Evolutionary conservation across 345 rosid genomes (phyloP).

Genomic region (Gossypium bickii): DNA sequence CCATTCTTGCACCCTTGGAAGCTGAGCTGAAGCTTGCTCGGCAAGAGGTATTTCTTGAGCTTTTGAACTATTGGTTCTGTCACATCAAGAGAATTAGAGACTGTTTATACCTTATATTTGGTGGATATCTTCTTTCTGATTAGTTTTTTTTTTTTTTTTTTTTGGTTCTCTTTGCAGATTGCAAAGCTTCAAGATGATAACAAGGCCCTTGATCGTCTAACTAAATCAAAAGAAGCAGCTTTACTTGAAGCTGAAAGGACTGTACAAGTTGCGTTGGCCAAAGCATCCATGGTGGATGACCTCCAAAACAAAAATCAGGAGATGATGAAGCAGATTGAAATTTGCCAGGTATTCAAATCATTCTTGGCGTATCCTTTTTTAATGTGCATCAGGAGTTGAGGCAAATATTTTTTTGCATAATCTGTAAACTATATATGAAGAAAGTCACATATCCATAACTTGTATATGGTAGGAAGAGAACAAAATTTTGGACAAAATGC

Average conservation of each 20-base stretch:
- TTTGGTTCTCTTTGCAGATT: constrained; percentile 47
- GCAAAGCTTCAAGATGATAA: constrained; percentile 95
- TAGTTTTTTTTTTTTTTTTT: not conserved
- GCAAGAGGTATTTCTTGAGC: constrained; percentile 46
- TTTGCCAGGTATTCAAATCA: constrained; percentile 68
- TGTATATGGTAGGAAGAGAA: constrained; percentile 70
- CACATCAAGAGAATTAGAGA: not conserved
- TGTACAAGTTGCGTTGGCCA: constrained; percentile 80
- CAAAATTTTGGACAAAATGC: constrained; percentile 94
- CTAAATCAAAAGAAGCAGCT: constrained; percentile 96
- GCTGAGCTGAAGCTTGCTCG: constrained; percentile 93
- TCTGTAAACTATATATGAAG: not conserved
- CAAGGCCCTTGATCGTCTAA: constrained; percentile 87
- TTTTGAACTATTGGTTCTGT: constrained; percentile 11
- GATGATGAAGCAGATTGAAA: constrained; percentile 90
- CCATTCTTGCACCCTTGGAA: constrained; percentile 98
- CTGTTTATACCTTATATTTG: not conserved
- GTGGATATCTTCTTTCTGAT: constrained; percentile 9
- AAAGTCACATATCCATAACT: constrained; percentile 9
- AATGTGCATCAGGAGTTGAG: not conserved
- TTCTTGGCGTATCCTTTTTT: constrained; percentile 5
- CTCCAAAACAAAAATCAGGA: constrained; percentile 98
- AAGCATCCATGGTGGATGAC: constrained; percentile 98
- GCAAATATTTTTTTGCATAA: not conserved
- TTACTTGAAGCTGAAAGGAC: constrained; percentile 95